Conservation (phyloP, 345 rosid species). For the Salix viminalis region DNA sequence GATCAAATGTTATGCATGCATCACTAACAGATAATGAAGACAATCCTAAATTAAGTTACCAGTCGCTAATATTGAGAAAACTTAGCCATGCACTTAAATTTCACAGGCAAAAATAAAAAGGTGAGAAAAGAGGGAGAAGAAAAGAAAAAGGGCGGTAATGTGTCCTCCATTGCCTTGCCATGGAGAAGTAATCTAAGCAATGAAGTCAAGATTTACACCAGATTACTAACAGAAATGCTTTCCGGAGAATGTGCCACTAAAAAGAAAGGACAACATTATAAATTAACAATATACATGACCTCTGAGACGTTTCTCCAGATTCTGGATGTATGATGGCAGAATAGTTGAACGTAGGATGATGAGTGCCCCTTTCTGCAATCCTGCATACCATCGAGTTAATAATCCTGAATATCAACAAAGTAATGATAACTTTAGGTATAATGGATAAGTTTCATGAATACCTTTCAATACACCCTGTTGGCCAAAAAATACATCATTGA, state of each 20-base stretch:
- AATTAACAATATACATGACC: conserved; percentile 32
- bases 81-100: neutral
- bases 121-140: no score
- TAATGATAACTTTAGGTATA: conserved; percentile 3
- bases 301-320: conserved; percentile 51
- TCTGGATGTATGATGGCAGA: conserved; percentile 45
- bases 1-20: neutral
- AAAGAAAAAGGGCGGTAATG: no score
- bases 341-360: conserved; percentile 57
- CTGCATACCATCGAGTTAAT: conserved; percentile 28
- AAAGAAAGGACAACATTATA: neutral
- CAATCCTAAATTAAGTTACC: neutral
- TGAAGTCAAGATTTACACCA: neutral
- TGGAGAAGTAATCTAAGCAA: neutral
- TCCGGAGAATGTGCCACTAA: neutral
- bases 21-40: neutral
- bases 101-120: no score
- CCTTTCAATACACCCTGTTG: conserved; percentile 61
- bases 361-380: conserved; percentile 47
- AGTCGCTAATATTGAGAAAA: neutral
- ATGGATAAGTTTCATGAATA: conserved; percentile 20
- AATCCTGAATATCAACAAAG: neutral
- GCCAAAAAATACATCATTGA: conserved; percentile 51
- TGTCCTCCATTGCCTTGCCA: no score
- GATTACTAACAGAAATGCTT: no score